A percentile compares a stretch with the other conserved stretches of the same genome.
Evolutionary conservation across 202 grass and related monocot species (phyloP).

Genomic region (Zoysia matrella): DNA sequence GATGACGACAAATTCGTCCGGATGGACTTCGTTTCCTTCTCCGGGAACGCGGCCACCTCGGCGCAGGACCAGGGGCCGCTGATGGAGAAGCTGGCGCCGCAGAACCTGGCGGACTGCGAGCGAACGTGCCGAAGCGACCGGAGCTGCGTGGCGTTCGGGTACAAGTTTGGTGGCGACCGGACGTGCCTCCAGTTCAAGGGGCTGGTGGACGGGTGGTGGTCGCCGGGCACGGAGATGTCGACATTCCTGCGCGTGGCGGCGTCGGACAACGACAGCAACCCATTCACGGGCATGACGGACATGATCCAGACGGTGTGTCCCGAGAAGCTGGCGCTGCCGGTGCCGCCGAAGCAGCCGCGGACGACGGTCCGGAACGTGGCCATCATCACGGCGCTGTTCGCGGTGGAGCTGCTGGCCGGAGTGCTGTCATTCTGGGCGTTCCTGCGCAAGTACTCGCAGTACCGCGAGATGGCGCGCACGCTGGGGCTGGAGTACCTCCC

Average conservation of each 20-base stretch:
- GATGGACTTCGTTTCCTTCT: conserved; percentile 76
- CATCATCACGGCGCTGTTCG: too few species aligned
- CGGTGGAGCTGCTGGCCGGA: too few species aligned
- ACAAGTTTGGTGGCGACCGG: too few species aligned
- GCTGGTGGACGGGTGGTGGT: conserved; percentile 72
- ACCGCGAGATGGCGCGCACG: too few species aligned
- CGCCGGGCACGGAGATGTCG: conserved; percentile 64
- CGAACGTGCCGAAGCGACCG: not conserved
- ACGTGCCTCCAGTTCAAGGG: conserved; percentile 42
- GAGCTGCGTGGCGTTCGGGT: conserved; percentile 65
- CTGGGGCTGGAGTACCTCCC: too few species aligned
- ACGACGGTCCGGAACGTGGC: too few species aligned
- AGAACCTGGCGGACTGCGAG: conserved; percentile 51
- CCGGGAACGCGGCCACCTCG: not conserved
- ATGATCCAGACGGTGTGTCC: too few species aligned
- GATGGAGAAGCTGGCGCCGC: not conserved
- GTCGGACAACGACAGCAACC: conserved; percentile 45
- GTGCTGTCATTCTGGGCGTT: too few species aligned
- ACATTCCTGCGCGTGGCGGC: conserved; percentile 60
- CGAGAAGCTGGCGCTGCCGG: too few species aligned
- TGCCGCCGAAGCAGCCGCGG: too few species aligned
- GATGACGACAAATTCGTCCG: conserved; percentile 62
- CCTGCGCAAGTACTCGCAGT: too few species aligned
- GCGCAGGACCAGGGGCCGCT: not conserved
- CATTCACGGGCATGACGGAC: conserved; percentile 72